phyloP scores from a whole-genome alignment of 768 basidiomycete species.

The Tylopilus balloui region DNA sequence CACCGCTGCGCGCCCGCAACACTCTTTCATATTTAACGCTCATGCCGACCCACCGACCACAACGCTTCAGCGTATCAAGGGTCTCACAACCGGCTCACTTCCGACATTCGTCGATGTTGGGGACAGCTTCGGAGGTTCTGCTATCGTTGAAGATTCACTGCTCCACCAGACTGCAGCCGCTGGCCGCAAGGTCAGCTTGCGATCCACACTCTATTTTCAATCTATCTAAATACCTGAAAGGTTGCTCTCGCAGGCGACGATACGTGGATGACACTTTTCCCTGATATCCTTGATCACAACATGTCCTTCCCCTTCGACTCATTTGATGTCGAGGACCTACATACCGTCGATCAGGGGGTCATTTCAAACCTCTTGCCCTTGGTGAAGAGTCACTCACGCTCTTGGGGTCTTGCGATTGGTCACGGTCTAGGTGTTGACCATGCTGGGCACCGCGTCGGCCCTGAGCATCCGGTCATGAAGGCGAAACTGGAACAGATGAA shows the following conservation, averaged over 20 bases:
- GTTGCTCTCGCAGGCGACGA: conserved; percentile 94
- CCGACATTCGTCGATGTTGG: conserved; percentile 96
- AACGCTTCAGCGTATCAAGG: conserved; percentile 93
- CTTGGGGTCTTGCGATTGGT: conserved; percentile 87
- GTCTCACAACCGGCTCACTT: conserved; percentile 88
- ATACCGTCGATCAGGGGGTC: conserved; percentile 92
- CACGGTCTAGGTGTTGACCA: conserved; percentile 97
- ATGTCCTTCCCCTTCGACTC: conserved; percentile 88
- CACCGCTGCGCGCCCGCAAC: conserved; percentile 53
- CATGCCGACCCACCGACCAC: conserved; percentile 94
- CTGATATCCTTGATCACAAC: conserved; percentile 63
- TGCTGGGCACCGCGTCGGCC: conserved; percentile 91
- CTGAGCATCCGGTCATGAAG: conserved; percentile 81
- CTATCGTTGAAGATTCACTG: conserved; percentile 84
- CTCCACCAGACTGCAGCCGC: conserved; percentile 62
- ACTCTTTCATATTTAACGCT: conserved; percentile 84
- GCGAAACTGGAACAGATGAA: conserved; percentile 89
- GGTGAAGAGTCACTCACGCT: conserved; percentile 44
- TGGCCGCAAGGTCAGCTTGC: conserved; percentile 51
- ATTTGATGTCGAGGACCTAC: conserved; percentile 97
- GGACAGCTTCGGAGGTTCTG: conserved; percentile 84
- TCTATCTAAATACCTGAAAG: conserved; percentile 35
- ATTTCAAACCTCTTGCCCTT: conserved; percentile 79
- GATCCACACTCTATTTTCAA: background rate
- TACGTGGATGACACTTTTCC: conserved; percentile 92